phyloP scores from a whole-genome alignment of 1,139 yeast species.

The Candida buenavistaensis region DNA sequence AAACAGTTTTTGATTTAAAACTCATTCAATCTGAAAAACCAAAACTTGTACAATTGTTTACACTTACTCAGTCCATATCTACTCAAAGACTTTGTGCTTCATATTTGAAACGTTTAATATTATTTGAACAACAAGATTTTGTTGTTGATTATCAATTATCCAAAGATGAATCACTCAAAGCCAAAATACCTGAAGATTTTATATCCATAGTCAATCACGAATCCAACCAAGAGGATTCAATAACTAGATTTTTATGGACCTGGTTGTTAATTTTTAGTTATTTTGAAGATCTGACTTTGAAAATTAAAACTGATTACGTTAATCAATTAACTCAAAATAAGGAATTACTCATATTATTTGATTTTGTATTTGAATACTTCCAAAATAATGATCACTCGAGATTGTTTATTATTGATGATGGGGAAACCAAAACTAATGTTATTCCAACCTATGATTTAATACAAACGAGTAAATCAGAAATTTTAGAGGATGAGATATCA shows the following conservation, averaged over 20 bases:
- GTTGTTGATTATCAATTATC: constrained; percentile 62
- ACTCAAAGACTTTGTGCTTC: constrained; percentile 39
- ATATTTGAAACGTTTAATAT: constrained; percentile 36
- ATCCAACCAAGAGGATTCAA: constrained; percentile 12
- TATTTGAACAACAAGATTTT: constrained; percentile 49
- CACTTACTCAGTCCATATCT: constrained; percentile 21
- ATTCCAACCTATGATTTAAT: constrained; percentile 20
- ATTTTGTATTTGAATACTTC: constrained; percentile 51
- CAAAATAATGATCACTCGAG: constrained; percentile 33
- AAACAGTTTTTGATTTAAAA: constrained; percentile 11
- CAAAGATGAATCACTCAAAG: constrained; percentile 25
- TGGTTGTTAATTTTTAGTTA: constrained; percentile 68
- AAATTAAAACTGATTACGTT: constrained; percentile 61
- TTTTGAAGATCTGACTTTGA: constrained; percentile 66
- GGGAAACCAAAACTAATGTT: constrained; percentile 12
- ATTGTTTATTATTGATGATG: constrained; percentile 8
- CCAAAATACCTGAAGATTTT: constrained; percentile 38
- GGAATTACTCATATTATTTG: constrained; percentile 47
- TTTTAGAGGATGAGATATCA: constrained; percentile 25
- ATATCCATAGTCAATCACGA: constrained; percentile 19
- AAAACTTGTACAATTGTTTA: constrained; percentile 24
- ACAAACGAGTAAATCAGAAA: constrained; percentile 20
- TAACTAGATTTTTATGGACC: constrained; percentile 58
- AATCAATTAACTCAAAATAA: constrained; percentile 52
- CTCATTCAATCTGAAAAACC: constrained; percentile 17